Conservation (phyloP, 1,284 basidiomycete genomes). For the Marasmius sp. region DNA sequence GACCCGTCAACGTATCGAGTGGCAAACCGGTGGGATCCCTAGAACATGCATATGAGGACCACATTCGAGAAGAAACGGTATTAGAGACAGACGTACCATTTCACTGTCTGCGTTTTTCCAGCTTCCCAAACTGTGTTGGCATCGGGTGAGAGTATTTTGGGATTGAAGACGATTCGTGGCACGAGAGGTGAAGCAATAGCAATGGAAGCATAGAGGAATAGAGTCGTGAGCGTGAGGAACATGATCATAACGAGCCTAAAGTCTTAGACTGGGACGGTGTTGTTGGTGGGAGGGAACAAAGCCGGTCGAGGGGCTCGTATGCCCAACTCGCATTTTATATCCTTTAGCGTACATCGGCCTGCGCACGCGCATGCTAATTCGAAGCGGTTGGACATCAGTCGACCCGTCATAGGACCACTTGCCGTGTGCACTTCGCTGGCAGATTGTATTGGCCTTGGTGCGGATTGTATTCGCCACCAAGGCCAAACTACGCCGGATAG, state of each 20-base stretch:
- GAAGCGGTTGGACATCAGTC: too few species aligned
- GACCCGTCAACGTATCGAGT: slow-evolving; percentile 47
- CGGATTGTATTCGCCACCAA: not conserved
- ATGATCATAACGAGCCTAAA: slow-evolving; percentile 29
- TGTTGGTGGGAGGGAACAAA: slow-evolving; percentile 3
- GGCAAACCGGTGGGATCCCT: slow-evolving; percentile 57
- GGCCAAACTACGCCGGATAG: too few species aligned
- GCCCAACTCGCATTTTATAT: too few species aligned
- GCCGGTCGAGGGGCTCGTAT: slow-evolving; percentile 3
- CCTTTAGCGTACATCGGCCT: too few species aligned
- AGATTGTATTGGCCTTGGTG: not conserved
- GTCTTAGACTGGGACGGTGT: slow-evolving; percentile 2
- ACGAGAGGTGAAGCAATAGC: slow-evolving; percentile 36
- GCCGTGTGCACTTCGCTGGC: not conserved
- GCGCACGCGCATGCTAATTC: too few species aligned
- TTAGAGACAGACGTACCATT: slow-evolving; percentile 44
- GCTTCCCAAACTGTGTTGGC: slow-evolving; percentile 52
- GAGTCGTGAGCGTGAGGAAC: slow-evolving; percentile 24
- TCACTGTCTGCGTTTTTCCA: slow-evolving; percentile 52
- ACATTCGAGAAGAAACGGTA: not conserved
- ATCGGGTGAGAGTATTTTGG: slow-evolving; percentile 57
- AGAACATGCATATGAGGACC: slow-evolving; percentile 8
- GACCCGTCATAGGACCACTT: too few species aligned
- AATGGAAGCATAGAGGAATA: slow-evolving; percentile 30
- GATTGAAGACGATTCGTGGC: slow-evolving; percentile 51